phyloP scores from a whole-genome alignment of 257 asterid genomes.

The Salvia rosmarinus region DNA sequence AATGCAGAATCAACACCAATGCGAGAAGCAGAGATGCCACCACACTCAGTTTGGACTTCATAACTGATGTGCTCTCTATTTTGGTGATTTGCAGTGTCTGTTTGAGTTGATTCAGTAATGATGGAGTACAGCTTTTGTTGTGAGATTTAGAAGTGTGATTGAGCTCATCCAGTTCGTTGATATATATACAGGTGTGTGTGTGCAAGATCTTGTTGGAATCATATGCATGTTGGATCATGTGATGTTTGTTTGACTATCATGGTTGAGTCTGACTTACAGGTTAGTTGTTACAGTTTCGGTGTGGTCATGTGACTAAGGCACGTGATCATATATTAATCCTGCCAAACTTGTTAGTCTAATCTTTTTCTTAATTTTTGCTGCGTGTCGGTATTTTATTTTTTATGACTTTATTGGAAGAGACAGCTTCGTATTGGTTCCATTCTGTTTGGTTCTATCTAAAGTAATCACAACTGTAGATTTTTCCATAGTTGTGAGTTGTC shows the following conservation, averaged over 20 bases:
- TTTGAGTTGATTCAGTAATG: slow-evolving; percentile 11
- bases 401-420: slow-evolving; percentile 22
- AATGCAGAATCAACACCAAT: slow-evolving; percentile 43
- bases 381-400: slow-evolving; percentile 22
- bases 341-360: slow-evolving; percentile 30
- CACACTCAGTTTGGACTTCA: slow-evolving; percentile 39
- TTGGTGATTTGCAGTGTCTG: neutral
- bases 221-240: slow-evolving; percentile 60
- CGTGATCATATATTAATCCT: slow-evolving; percentile 50
- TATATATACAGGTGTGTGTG: slow-evolving; percentile 14
- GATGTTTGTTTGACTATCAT: slow-evolving; percentile 58
- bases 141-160: slow-evolving; percentile 31
- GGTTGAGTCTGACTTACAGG: slow-evolving; percentile 55
- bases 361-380: neutral
- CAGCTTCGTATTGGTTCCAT: slow-evolving; percentile 37
- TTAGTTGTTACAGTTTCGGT: slow-evolving; percentile 43
- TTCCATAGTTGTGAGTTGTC: slow-evolving; percentile 33
- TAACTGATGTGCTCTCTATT: slow-evolving; percentile 26
- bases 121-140: slow-evolving; percentile 28
- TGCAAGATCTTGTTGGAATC: slow-evolving; percentile 51
- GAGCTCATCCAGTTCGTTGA: slow-evolving; percentile 21
- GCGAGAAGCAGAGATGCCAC: slow-evolving; percentile 48
- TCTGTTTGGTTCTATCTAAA: slow-evolving; percentile 30
- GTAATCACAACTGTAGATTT: slow-evolving; percentile 28
- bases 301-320: slow-evolving; percentile 56